Conservation (phyloP, 345 rosid species). For the Moricandia arvensis region DNA sequence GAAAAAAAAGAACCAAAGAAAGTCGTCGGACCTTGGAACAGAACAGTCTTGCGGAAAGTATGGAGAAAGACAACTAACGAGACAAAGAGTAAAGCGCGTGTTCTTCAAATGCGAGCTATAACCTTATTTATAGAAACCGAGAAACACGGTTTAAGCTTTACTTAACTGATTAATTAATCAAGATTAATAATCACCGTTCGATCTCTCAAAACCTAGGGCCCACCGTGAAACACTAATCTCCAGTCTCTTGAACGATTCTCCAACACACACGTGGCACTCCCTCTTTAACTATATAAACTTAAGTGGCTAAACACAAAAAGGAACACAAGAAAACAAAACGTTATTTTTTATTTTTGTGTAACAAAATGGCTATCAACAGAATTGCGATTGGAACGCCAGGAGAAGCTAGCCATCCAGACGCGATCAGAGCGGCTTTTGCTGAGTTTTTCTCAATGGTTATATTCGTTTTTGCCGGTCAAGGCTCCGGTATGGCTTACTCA, state of each 20-base stretch:
- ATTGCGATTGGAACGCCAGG: conserved; percentile 60
- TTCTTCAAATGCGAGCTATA: conserved; percentile 16
- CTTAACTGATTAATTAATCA: neutral
- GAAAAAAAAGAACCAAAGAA: neutral
- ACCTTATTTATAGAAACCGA: conserved; percentile 33
- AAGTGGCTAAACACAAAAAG: neutral
- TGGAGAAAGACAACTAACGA: conserved; percentile 17
- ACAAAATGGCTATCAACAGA: conserved; percentile 55
- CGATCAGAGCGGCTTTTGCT: conserved; percentile 61
- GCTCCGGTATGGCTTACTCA: conserved; percentile 87
- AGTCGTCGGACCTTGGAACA: conserved; percentile 38
- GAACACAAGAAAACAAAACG: neutral
- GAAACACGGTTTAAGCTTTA: conserved; percentile 20
- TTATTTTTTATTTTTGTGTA: neutral
- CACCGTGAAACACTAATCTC: conserved; percentile 30
- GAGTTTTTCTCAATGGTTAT: conserved; percentile 78
- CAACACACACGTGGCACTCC: conserved; percentile 29
- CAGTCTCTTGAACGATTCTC: conserved; percentile 36
- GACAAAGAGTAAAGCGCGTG: conserved; percentile 31
- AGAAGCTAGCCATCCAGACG: conserved; percentile 69
- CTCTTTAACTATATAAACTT: conserved; percentile 28
- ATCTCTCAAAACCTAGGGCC: neutral
- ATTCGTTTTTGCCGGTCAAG: conserved; percentile 85
- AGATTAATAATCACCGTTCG: conserved; percentile 8
- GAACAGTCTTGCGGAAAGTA: conserved; percentile 19